A percentile compares a stretch with the other conserved stretches of the same genome.
Conservation (phyloP, 257 asterid species). For the Datura wrightii region DNA sequence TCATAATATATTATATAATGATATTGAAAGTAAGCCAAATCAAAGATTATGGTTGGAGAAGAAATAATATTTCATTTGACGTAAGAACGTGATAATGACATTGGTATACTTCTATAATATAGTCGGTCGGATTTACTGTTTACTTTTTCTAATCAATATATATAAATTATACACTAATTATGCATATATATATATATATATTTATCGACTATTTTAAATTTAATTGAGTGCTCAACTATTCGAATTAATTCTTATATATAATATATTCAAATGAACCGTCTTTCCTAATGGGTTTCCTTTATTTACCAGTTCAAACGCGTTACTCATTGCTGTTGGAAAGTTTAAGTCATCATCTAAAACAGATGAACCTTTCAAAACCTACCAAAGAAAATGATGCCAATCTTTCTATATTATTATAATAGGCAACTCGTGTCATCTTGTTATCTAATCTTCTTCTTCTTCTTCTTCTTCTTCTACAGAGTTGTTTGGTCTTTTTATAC, state of each 20-base stretch:
- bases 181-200: no score
- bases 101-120: no score
- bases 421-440: neutral
- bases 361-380: constrained; percentile 57
- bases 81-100: neutral
- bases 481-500: neutral
- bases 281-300: constrained; percentile 25
- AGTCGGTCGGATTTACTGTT: no score
- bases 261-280: neutral
- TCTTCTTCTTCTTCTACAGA: neutral
- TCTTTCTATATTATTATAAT: neutral
- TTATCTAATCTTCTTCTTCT: neutral
- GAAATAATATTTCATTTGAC: constrained; percentile 18
- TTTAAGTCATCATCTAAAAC: constrained; percentile 44
- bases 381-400: constrained; percentile 56
- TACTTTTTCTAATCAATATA: no score
- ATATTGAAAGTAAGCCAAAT: constrained; percentile 35
- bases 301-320: constrained; percentile 53
- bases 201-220: no score
- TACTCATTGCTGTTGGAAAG: constrained; percentile 50
- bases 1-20: constrained; percentile 12
- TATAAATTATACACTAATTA: no score
- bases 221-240: no score
- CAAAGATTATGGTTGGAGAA: constrained; percentile 25
- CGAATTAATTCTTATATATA: no score